Conservation (phyloP, 306 rosid species). For the Purshia tridentata region DNA sequence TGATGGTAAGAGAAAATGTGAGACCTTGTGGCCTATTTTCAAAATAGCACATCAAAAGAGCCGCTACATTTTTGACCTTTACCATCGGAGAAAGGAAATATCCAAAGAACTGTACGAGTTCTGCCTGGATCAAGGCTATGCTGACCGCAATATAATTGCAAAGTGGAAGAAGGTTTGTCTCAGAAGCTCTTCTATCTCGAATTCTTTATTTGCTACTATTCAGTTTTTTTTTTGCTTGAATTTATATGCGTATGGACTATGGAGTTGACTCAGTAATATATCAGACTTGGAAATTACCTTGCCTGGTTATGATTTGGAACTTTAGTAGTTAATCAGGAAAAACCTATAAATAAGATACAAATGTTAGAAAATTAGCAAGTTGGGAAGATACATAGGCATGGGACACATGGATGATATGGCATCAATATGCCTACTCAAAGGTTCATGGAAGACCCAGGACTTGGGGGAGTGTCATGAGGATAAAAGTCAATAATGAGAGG, state of each 20-base stretch:
- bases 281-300: background rate
- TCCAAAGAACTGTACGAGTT: constrained; percentile 49
- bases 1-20: constrained; percentile 59
- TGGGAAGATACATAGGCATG: background rate
- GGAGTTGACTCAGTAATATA: background rate
- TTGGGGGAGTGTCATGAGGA: no score
- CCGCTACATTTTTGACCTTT: constrained; percentile 49
- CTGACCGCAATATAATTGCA: constrained; percentile 48
- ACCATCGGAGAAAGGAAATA: constrained; percentile 50
- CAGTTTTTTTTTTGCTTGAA: background rate
- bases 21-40: constrained; percentile 53
- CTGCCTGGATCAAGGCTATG: constrained; percentile 53
- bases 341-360: background rate
- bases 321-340: background rate
- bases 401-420: background rate
- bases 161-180: constrained; percentile 54
- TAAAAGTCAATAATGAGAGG: background rate
- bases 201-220: background rate
- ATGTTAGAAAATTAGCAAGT: background rate
- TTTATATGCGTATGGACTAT: background rate
- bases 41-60: constrained; percentile 55
- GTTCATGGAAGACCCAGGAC: no score
- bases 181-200: background rate
- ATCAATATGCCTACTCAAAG: background rate
- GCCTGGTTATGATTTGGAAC: background rate